These are phyloP conservation scores for Globisporangium viniferum DNA, from an alignment of 352 stramenopile species.

Conservation along the genomic window DNA sequence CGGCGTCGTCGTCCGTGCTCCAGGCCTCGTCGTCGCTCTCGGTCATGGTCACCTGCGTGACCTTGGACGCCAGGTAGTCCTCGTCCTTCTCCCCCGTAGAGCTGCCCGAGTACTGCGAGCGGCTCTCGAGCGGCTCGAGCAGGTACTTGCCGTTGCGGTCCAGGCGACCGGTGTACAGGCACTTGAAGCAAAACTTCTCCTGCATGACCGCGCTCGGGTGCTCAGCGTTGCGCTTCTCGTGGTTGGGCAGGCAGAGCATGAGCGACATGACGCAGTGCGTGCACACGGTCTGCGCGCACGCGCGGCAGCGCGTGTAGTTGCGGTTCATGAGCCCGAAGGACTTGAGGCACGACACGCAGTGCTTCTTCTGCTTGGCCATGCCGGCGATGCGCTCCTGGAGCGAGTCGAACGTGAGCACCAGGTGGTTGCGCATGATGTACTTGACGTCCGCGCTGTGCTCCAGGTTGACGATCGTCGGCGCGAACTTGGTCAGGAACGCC, in stretches of 20 bases:
- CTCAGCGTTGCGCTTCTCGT: slow-evolving; percentile 52
- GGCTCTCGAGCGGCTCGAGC: slow-evolving; percentile 29
- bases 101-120: slow-evolving; percentile 24
- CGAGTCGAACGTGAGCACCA: slow-evolving; percentile 34
- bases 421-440: slow-evolving; percentile 42
- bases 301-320: slow-evolving; percentile 43
- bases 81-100: slow-evolving; percentile 22
- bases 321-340: slow-evolving; percentile 37
- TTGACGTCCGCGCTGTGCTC: slow-evolving; percentile 50
- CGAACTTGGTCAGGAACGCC: slow-evolving; percentile 40
- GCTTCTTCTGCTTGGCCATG: slow-evolving; percentile 29
- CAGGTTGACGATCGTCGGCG: slow-evolving; percentile 40
- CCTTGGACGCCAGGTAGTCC: slow-evolving; percentile 13
- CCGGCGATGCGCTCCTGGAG: slow-evolving; percentile 34
- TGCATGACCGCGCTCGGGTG: slow-evolving; percentile 60
- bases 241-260: slow-evolving; percentile 50
- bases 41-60: slow-evolving; percentile 15
- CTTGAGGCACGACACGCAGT: slow-evolving; percentile 38
- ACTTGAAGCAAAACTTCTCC: slow-evolving; percentile 66
- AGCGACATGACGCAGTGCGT: slow-evolving; percentile 50
- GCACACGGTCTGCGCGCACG: slow-evolving; percentile 52
- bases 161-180: slow-evolving; percentile 47
- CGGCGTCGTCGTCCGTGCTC: slow-evolving; percentile 11
- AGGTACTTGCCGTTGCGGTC: slow-evolving; percentile 44
- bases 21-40: slow-evolving; percentile 19